A percentile compares a stretch with the other conserved stretches of the same genome.
Evolutionary conservation across 2,329 filamentous ascomycete genomes (phyloP).

Genomic region (Lecanosticta acicola): DNA sequence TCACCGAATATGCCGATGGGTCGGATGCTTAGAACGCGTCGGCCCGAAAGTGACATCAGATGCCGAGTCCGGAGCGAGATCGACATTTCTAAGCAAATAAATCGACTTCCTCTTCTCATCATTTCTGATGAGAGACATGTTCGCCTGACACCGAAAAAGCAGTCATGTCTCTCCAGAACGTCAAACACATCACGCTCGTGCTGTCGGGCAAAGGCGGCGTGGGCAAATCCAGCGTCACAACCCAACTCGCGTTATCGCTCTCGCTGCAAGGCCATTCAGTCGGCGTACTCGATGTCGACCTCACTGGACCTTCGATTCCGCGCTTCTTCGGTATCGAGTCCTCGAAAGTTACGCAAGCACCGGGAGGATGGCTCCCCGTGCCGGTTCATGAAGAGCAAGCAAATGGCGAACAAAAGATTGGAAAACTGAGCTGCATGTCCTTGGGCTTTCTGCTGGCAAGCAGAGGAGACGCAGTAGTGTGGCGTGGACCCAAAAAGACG

Average conservation of each 20-base stretch:
- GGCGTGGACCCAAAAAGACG: constrained; percentile 97
- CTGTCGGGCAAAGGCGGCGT: constrained; percentile 97
- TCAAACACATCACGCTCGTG: constrained; percentile 74
- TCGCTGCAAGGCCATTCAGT: constrained; percentile 81
- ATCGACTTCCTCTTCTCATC: background rate
- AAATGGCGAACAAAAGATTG: constrained; percentile 36
- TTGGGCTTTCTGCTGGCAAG: constrained; percentile 81
- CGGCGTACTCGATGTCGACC: constrained; percentile 90
- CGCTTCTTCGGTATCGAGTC: constrained; percentile 87
- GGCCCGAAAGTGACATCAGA: background rate
- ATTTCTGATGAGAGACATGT: background rate
- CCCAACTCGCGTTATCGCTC: constrained; percentile 86
- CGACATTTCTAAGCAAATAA: background rate
- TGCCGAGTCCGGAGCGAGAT: no score
- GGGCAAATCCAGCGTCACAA: constrained; percentile 96
- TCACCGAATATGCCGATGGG: no score
- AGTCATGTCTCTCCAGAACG: constrained; percentile 60
- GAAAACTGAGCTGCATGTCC: constrained; percentile 77
- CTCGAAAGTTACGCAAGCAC: constrained; percentile 83
- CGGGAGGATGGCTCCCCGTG: constrained; percentile 88
- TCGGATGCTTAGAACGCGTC: no score
- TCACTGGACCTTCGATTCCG: constrained; percentile 94
- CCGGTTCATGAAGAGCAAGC: constrained; percentile 60
- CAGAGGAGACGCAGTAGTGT: constrained; percentile 87
- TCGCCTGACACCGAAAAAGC: background rate